Percentiles rank a stretch among this genome's conserved stretches.
These are phyloP conservation scores for Mycena indigotica DNA, from an alignment of 768 basidiomycete genomes.

Conservation along the genomic window DNA sequence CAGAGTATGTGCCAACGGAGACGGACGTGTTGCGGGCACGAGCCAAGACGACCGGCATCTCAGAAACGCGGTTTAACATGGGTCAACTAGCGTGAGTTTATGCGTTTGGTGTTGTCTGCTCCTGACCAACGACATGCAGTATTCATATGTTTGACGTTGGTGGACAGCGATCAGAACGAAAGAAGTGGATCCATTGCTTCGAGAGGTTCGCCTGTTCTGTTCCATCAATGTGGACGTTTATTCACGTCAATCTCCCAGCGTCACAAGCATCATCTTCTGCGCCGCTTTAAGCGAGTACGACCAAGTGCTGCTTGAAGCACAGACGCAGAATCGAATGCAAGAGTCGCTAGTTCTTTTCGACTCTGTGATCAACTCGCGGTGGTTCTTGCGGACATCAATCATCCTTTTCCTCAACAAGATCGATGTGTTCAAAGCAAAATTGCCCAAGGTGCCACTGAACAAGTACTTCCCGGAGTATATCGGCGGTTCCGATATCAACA, in stretches of 20 bases:
- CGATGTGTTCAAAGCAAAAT: constrained; percentile 70
- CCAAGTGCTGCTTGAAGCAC: constrained; percentile 63
- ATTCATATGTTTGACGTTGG: constrained; percentile 60
- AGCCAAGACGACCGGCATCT: constrained; percentile 75
- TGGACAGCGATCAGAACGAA: constrained; percentile 44
- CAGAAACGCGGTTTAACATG: constrained; percentile 66
- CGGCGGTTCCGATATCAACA: constrained; percentile 87
- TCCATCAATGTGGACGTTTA: constrained; percentile 30
- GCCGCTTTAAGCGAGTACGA: constrained; percentile 76
- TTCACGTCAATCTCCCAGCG: constrained; percentile 24
- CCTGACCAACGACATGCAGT: not conserved
- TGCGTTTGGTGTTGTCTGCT: not conserved
- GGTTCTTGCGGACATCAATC: constrained; percentile 69
- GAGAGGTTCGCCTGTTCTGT: constrained; percentile 31
- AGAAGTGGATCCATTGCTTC: constrained; percentile 44
- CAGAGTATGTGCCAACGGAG: constrained; percentile 67
- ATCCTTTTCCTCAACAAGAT: constrained; percentile 75
- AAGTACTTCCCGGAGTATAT: constrained; percentile 87
- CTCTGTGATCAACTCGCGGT: constrained; percentile 76
- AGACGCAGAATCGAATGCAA: constrained; percentile 68
- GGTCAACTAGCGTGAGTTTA: constrained; percentile 43
- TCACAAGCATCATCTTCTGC: constrained; percentile 73
- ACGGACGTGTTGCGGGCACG: constrained; percentile 75
- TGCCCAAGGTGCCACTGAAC: constrained; percentile 53
- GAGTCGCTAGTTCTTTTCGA: constrained; percentile 78